A percentile compares a stretch with the other conserved stretches of the same genome.
Evolutionary conservation across 768 basidiomycete species (phyloP).

Genomic region (Phanerochaete carnosa): DNA sequence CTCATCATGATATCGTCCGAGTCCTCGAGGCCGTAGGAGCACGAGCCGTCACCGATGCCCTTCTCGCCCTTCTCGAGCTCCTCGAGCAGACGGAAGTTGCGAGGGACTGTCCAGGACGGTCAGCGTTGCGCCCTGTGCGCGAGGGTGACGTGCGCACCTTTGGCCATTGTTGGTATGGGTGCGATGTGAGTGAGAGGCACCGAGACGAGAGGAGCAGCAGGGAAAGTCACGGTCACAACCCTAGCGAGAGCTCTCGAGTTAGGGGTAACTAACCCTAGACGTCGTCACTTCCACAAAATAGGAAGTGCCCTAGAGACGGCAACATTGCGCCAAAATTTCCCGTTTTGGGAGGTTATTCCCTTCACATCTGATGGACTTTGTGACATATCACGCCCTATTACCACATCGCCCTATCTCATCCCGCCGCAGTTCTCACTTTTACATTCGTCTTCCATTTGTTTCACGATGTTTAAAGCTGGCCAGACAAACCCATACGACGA

Average conservation of each 20-base stretch:
- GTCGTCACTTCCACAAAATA: neutral
- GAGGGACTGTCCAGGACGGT: constrained; percentile 60
- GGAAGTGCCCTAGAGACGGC: neutral
- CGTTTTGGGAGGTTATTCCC: neutral
- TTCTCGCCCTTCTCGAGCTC: constrained; percentile 99
- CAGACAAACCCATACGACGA: constrained; percentile 83
- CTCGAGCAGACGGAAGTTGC: constrained; percentile 95
- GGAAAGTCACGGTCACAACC: neutral
- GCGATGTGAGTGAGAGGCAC: neutral
- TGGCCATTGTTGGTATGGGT: constrained; percentile 28
- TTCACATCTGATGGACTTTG: neutral
- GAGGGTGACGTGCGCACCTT: constrained; percentile 17
- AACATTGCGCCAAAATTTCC: neutral
- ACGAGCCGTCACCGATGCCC: constrained; percentile 96
- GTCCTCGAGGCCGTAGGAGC: constrained; percentile 95
- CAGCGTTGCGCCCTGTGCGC: constrained; percentile 2
- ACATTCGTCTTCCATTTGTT: neutral
- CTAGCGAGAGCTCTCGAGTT: neutral
- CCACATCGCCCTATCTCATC: constrained; percentile 3
- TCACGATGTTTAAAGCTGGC: constrained; percentile 67
- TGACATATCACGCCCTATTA: constrained; percentile 4
- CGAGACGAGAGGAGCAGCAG: neutral
- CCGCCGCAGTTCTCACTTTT: neutral
- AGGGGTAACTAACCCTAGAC: neutral
- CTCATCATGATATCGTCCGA: constrained; percentile 96